Evolutionary conservation across 805 yeast species (phyloP).

Genomic region (Myxozyma neotropica): DNA sequence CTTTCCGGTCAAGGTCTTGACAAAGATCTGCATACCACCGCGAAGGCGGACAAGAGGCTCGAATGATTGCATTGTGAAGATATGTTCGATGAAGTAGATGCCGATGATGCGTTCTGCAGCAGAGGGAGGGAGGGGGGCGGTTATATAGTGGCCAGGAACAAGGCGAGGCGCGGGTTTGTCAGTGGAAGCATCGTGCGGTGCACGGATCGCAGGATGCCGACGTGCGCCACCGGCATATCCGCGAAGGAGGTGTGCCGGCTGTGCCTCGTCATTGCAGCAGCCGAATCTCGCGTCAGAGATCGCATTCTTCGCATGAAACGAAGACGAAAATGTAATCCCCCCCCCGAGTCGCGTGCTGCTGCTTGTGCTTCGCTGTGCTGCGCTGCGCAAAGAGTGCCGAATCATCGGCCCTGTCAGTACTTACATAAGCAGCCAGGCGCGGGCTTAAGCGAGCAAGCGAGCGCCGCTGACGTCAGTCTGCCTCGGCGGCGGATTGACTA

Average conservation of each 20-base stretch:
- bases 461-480: constrained; percentile 14
- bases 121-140: constrained; percentile 1
- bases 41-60: constrained; percentile 52
- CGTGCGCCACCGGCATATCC: not conserved
- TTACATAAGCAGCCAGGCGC: too few relatives aligned
- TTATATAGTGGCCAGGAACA: not conserved
- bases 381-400: too few relatives aligned
- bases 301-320: too few relatives aligned
- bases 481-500: too few relatives aligned
- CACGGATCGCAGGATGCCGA: constrained; percentile 6
- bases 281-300: not conserved
- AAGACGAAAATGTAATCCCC: too few relatives aligned
- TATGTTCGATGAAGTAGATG: not conserved
- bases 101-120: too few relatives aligned
- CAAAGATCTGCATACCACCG: constrained; percentile 91
- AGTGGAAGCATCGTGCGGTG: too few relatives aligned
- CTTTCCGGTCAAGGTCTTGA: constrained; percentile 86
- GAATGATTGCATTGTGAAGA: not conserved
- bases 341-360: too few relatives aligned
- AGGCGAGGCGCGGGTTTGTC: too few relatives aligned
- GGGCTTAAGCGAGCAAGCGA: not conserved
- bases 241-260: not conserved
- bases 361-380: not conserved
- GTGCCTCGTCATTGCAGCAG: not conserved
- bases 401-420: too few relatives aligned